A percentile compares a stretch with the other conserved stretches of the same genome.
Conservation (phyloP, 148 eudicot genomes). For the Fagopyrum esculentum region DNA sequence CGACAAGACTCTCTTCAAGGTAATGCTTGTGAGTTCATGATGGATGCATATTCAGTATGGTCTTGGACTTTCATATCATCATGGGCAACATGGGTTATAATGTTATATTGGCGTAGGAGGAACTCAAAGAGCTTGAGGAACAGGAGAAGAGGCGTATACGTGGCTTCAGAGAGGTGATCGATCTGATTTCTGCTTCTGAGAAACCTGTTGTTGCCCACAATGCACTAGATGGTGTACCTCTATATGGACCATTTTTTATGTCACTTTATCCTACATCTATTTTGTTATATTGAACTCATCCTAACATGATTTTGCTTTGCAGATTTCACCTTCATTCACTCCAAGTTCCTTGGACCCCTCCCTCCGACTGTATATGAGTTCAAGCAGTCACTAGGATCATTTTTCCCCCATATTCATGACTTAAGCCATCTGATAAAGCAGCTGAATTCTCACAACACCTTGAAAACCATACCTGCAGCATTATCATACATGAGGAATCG, state of each 20-base stretch:
- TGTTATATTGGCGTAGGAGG: slow-evolving; percentile 31
- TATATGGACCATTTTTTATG: neutral
- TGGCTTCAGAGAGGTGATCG: slow-evolving; percentile 95
- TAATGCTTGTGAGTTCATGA: slow-evolving; percentile 17
- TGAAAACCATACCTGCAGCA: slow-evolving; percentile 56
- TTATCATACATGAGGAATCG: slow-evolving; percentile 56
- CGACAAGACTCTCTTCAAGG: slow-evolving; percentile 66
- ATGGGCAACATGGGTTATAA: neutral
- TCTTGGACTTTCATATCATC: neutral
- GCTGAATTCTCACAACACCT: slow-evolving; percentile 42
- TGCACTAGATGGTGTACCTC: slow-evolving; percentile 61
- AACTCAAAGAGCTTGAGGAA: slow-evolving; percentile 55
- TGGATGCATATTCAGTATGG: neutral
- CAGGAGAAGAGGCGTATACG: slow-evolving; percentile 54
- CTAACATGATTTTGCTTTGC: slow-evolving; percentile 19
- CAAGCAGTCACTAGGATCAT: slow-evolving; percentile 37
- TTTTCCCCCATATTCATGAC: slow-evolving; percentile 61
- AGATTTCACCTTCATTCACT: slow-evolving; percentile 77
- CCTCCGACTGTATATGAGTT: slow-evolving; percentile 68
- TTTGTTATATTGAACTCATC: neutral
- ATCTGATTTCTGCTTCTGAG: slow-evolving; percentile 75
- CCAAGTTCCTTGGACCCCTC: slow-evolving; percentile 73
- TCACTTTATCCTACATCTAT: neutral
- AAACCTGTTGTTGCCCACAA: slow-evolving; percentile 88
- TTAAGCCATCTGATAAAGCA: slow-evolving; percentile 72